Evolutionary conservation across 805 yeast genomes (phyloP).

Genomic region (Starmera dryadoides): DNA sequence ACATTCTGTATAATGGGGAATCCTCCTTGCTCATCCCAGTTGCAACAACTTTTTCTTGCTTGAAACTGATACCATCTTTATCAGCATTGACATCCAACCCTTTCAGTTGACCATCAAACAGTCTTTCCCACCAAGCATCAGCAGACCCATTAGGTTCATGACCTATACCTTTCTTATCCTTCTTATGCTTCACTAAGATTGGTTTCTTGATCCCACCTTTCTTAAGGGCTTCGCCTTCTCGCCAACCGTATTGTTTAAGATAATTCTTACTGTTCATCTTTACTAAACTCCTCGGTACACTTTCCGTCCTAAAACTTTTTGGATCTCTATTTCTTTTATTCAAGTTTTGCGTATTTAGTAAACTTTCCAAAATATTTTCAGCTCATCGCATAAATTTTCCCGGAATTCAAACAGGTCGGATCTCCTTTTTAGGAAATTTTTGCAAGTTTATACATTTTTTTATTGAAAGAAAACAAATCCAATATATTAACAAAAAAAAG

Average conservation of each 20-base stretch:
- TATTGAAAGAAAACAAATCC: no score
- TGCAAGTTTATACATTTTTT: no score
- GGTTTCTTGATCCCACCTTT: slow-evolving; percentile 81
- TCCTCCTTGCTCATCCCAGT: slow-evolving; percentile 39
- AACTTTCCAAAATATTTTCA: no score
- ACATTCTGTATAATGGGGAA: slow-evolving; percentile 78
- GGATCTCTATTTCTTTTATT: background rate
- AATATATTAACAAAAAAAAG: no score
- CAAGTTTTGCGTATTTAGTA: no score
- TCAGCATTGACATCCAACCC: slow-evolving; percentile 49
- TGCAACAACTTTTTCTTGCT: slow-evolving; percentile 42
- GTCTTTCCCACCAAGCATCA: slow-evolving; percentile 95
- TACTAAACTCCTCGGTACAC: no score
- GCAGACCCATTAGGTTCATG: slow-evolving; percentile 48
- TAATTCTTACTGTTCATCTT: slow-evolving; percentile 72
- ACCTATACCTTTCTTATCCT: slow-evolving; percentile 88
- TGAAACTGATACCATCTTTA: slow-evolving; percentile 36
- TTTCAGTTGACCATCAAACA: slow-evolving; percentile 90
- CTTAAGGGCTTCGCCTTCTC: slow-evolving; percentile 78
- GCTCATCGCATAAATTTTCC: no score
- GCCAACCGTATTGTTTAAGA: slow-evolving; percentile 81
- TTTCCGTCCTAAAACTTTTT: no score
- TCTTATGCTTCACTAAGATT: slow-evolving; percentile 81
- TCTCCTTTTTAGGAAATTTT: no score
- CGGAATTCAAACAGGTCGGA: no score